Conservation (phyloP, 257 asterid genomes). For the Solanum arcanum region DNA sequence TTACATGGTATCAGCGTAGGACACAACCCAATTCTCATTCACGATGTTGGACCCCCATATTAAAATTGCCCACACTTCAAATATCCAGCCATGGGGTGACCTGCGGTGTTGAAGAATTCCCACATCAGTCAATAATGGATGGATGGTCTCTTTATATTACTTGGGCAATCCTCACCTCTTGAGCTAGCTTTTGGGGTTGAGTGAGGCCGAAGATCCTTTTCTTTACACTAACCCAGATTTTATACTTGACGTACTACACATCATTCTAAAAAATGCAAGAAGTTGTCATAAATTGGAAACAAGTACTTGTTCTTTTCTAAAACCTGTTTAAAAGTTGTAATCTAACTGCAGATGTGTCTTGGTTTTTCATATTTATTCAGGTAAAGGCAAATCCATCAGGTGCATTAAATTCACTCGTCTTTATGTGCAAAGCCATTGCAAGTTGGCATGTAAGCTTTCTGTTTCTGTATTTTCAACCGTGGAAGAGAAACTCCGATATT, state of each 20-base stretch:
- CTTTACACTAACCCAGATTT: not conserved
- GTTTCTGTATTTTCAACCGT: not conserved
- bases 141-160: not conserved
- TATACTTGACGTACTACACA: not conserved
- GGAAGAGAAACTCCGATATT: not conserved
- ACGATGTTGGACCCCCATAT: not conserved
- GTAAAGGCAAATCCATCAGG: slow-evolving; percentile 86
- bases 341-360: not conserved
- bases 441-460: slow-evolving; percentile 86
- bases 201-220: not conserved
- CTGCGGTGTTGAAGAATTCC: not conserved
- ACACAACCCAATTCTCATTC: not conserved
- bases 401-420: slow-evolving; percentile 68
- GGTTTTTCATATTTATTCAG: slow-evolving; percentile 33
- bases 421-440: slow-evolving; percentile 82
- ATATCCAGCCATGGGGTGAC: not conserved
- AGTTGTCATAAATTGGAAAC: not conserved
- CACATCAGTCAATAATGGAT: not conserved
- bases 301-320: not conserved
- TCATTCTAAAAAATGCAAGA: not conserved
- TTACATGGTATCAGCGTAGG: not conserved
- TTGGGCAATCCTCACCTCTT: not conserved
- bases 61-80: not conserved
- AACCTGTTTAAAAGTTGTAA: not conserved
- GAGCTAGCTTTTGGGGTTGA: not conserved